These are phyloP conservation scores for Pseudogymnoascus sp. DNA, from an alignment of 2,329 filamentous ascomycete genomes.

Conservation along the genomic window DNA sequence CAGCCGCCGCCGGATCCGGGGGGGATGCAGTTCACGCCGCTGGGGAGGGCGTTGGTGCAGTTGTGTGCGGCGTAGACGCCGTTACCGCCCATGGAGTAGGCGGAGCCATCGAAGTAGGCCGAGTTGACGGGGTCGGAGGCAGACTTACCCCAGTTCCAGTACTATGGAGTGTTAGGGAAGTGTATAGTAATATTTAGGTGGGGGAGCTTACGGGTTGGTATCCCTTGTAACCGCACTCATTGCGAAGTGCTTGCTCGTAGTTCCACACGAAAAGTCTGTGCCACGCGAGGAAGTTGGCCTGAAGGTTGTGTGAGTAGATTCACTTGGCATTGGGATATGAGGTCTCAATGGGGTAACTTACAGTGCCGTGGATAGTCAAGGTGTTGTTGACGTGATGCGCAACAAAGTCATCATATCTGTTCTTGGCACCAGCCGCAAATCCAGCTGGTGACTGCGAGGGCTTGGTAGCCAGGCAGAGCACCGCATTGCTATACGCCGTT, in stretches of 20 bases:
- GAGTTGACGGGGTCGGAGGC: conserved; percentile 37
- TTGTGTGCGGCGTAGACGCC: conserved; percentile 31
- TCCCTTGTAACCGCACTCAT: conserved; percentile 38
- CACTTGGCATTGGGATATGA: background rate
- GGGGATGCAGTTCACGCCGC: conserved; percentile 29
- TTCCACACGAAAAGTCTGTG: conserved; percentile 36
- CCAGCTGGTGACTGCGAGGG: conserved; percentile 26
- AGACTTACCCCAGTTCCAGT: conserved; percentile 18
- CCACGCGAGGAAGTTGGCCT: conserved; percentile 35
- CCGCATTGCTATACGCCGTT: conserved; percentile 28
- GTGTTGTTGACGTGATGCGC: conserved; percentile 32
- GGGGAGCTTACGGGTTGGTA: conserved; percentile 39
- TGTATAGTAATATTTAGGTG: conserved; percentile 32
- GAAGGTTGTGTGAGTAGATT: background rate
- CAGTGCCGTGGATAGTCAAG: conserved; percentile 29
- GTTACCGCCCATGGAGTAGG: conserved; percentile 43
- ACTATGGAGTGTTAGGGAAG: background rate
- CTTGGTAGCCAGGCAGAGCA: conserved; percentile 27
- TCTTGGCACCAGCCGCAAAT: conserved; percentile 29
- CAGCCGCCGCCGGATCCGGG: conserved; percentile 50
- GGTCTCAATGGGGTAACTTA: background rate
- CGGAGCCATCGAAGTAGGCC: conserved; percentile 48
- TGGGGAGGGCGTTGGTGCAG: conserved; percentile 22
- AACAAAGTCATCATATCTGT: conserved; percentile 35
- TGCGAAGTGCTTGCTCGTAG: conserved; percentile 35